Evolutionary conservation across 495 filamentous ascomycete genomes (phyloP).

Genomic region (Pyronema domesticum): DNA sequence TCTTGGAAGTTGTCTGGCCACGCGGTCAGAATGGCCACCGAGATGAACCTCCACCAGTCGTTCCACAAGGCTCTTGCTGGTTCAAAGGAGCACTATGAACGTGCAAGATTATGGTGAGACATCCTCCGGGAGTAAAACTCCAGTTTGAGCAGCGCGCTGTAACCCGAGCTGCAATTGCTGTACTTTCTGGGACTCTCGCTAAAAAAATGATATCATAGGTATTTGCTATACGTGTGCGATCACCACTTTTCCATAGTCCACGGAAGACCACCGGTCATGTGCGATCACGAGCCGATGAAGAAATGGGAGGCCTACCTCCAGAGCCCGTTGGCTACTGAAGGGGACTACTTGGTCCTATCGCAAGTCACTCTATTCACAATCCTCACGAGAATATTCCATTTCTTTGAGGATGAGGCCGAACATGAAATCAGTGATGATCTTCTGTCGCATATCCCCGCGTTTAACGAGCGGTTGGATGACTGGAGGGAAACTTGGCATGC

Average conservation of each 20-base stretch:
- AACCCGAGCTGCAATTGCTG: neutral
- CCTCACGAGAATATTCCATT: conserved; percentile 39
- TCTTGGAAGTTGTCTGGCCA: conserved; percentile 30
- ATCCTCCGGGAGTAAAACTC: neutral
- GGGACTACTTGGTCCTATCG: conserved; percentile 36
- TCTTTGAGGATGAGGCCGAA: conserved; percentile 38
- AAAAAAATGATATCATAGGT: conserved; percentile 3
- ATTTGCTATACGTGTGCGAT: conserved; percentile 29
- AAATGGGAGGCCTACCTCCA: conserved; percentile 37
- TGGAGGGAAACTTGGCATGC: conserved; percentile 42
- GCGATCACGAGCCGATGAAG: conserved; percentile 35
- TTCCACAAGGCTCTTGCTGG: conserved; percentile 32
- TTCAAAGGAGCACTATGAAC: conserved; percentile 31
- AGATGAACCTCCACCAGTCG: conserved; percentile 27
- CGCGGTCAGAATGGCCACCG: conserved; percentile 29
- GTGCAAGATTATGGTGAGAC: conserved; percentile 24
- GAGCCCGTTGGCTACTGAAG: conserved; percentile 31
- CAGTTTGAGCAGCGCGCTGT: neutral
- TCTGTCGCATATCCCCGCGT: conserved; percentile 34
- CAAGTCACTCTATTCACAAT: conserved; percentile 43
- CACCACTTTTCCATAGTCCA: conserved; percentile 32
- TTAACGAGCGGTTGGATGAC: conserved; percentile 38
- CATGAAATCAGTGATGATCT: conserved; percentile 36
- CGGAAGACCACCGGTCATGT: conserved; percentile 28
- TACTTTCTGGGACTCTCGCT: neutral